Evolutionary conservation across 768 basidiomycete genomes (phyloP).

Genomic region (Termitomyces sp.): DNA sequence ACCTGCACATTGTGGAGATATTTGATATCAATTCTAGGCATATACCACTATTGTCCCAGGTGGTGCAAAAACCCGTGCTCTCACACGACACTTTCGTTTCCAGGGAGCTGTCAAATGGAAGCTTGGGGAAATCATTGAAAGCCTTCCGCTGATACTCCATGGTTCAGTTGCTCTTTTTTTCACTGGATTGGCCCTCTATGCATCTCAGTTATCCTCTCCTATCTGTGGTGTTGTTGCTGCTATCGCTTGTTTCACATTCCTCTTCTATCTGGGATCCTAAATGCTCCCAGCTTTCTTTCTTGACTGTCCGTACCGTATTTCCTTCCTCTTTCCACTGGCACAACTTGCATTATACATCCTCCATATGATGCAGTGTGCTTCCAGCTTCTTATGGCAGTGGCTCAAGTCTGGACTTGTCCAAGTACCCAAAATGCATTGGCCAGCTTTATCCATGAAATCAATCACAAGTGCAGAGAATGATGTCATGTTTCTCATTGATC

Average conservation of each 20-base stretch:
- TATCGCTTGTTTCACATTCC: background rate
- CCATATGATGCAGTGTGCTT: background rate
- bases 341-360: background rate
- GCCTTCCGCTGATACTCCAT: background rate
- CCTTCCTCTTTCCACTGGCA: background rate
- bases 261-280: background rate
- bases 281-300: background rate
- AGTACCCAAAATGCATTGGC: background rate
- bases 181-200: background rate
- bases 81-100: background rate
- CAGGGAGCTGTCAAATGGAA: background rate
- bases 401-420: background rate
- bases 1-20: background rate
- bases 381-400: background rate
- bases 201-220: background rate
- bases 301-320: background rate
- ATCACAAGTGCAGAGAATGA: background rate
- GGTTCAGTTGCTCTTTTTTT: background rate
- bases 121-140: background rate
- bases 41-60: background rate
- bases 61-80: background rate
- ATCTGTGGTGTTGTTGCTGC: background rate
- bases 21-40: background rate
- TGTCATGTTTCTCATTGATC: background rate
- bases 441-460: background rate